Base-by-base conservation (phyloP, 2,329 filamentous ascomycete genomes). In the Fusarium pilosicola region DNA sequence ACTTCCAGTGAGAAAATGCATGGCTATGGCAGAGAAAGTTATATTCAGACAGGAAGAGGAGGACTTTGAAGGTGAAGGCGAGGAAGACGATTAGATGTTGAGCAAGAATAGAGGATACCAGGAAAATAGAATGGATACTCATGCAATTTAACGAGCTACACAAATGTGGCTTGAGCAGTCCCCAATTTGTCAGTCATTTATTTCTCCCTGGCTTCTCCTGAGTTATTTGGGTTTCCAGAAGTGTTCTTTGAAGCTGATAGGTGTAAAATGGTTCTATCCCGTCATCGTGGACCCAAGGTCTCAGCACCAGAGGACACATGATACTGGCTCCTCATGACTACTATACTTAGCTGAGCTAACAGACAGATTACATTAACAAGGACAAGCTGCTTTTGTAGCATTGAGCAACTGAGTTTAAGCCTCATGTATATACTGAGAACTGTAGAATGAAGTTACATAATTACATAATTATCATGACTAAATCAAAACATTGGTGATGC, bases 21-120 rank as follows among this genome's bases (percentile, higher is more conserved):
- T 99, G 81, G 90, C 90, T 80, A 82, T 98, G 77, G 96, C 97
- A 68, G 96, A 98, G 85, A 94, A 92, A 86, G 93, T 95, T n/a
- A 86, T 98, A 73, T 91, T 92, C 76, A 90, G 89, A 74, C 94
- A 94, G 78, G 88, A 91, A 60, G 89, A 91, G 78, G 89, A 90
- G 49, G 89, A 91, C 62, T 85, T 83, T 44, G 85, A 83, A 24
- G 85, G 84, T 18, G 84, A 85, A 22, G 86, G 84, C 20, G 85
- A 83, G 9, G 86, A 86, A 34, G 81, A 83, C 6, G 65, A 68
- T 44, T 39, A 56, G 24, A 13, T 26, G 34, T 4, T 42, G 24
- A 8, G 22, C 6, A 54, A 12, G 11, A 65, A 39, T 34, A 39
- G 13, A 45, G 11, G 38, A n/a, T 24, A 41, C 39, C 24, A 28